These are phyloP conservation scores for Wickerhamomyces silvicola DNA, from an alignment of 805 yeast genomes.

Conservation along the genomic window DNA sequence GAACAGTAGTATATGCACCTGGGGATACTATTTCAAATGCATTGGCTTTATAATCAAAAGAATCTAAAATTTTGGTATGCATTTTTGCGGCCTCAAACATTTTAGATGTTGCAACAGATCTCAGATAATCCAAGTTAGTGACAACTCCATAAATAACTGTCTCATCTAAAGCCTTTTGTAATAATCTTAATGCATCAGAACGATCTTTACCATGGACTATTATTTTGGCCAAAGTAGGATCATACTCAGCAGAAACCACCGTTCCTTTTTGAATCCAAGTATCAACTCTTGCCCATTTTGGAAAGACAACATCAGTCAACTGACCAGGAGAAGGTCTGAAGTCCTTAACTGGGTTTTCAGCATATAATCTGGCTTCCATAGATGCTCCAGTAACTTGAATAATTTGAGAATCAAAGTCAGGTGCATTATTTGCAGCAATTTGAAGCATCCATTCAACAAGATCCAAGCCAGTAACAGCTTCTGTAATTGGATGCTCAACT, in stretches of 20 bases:
- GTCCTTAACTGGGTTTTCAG: conserved; percentile 94
- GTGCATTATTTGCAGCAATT: conserved; percentile 86
- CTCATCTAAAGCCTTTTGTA: conserved; percentile 77
- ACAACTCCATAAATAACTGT: conserved; percentile 85
- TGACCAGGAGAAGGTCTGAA: conserved; percentile 97
- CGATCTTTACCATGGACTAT: conserved; percentile 92
- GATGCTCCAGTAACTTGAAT: conserved; percentile 76
- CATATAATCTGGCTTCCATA: conserved; percentile 94
- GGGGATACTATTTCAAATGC: conserved; percentile 84
- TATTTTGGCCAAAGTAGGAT: conserved; percentile 93
- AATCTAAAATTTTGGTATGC: conserved; percentile 81
- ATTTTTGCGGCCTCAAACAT: conserved; percentile 83
- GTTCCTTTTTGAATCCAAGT: conserved; percentile 93
- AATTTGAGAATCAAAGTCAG: conserved; percentile 54
- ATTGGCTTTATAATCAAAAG: conserved; percentile 69
- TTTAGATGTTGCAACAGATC: conserved; percentile 74
- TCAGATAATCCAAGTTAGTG: conserved; percentile 83
- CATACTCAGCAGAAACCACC: conserved; percentile 84
- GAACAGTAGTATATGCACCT: conserved; percentile 94
- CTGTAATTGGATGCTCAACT: conserved; percentile 97
- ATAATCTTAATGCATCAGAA: conserved; percentile 70
- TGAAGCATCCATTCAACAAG: conserved; percentile 95
- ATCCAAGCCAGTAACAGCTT: conserved; percentile 89
- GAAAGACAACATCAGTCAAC: conserved; percentile 77
- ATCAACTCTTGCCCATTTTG: conserved; percentile 88